A percentile compares a stretch with the other conserved stretches of the same genome.
phyloP scores from a whole-genome alignment of 73 alveolate genomes.

The Halteria grandinella region DNA sequence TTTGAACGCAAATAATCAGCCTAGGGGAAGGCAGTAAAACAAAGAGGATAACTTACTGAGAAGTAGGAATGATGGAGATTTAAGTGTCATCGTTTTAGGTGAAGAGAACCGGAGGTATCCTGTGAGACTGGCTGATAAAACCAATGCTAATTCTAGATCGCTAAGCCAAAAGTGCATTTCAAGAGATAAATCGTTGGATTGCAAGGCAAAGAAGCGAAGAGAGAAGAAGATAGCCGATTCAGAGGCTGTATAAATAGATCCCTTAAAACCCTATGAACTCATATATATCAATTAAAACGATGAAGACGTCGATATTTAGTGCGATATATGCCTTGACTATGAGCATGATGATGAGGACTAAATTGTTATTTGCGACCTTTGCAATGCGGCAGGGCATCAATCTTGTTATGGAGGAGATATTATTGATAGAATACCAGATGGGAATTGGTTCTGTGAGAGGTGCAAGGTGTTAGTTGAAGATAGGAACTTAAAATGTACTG shows the following conservation, averaged over 20 bases:
- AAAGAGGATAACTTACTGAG: too few relatives aligned
- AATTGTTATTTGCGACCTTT: constrained; percentile 52
- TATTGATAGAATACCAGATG: constrained; percentile 7
- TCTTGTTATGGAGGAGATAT: constrained; percentile 50
- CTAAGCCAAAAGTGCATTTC: too few relatives aligned
- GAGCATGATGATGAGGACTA: constrained; percentile 48
- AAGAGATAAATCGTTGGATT: too few relatives aligned
- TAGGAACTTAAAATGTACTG: neutral
- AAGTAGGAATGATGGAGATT: too few relatives aligned
- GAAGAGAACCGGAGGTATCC: too few relatives aligned
- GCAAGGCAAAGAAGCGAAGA: too few relatives aligned
- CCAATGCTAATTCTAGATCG: too few relatives aligned
- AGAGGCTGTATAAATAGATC: neutral
- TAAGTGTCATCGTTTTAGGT: too few relatives aligned
- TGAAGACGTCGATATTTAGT: constrained; percentile 31
- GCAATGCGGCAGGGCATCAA: constrained; percentile 46
- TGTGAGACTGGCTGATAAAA: too few relatives aligned
- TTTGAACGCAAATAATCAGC: too few relatives aligned
- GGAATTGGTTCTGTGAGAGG: constrained; percentile 59
- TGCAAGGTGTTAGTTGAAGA: constrained; percentile 5
- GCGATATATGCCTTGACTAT: constrained; percentile 42
- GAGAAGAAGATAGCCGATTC: constrained; percentile 1
- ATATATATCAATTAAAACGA: neutral
- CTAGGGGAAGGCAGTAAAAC: too few relatives aligned
- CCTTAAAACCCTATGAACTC: neutral